These are phyloP conservation scores for Craspedostauros australis DNA, from an alignment of 108 stramenopile genomes.

Conservation along the genomic window DNA sequence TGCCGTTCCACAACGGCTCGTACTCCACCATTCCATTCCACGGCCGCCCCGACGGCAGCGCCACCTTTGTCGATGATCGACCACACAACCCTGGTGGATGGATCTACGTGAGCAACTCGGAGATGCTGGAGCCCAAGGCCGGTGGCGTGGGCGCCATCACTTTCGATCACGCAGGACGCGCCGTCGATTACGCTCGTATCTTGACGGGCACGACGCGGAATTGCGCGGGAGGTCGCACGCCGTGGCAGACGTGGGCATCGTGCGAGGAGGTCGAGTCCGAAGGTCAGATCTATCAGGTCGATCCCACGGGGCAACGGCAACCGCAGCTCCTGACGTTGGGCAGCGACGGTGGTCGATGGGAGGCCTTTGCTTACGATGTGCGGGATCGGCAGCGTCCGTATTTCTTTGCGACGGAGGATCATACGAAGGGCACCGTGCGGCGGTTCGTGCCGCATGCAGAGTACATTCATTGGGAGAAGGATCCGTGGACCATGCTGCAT, in stretches of 20 bases:
- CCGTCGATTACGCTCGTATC: conserved; percentile 20
- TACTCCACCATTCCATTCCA: conserved; percentile 16
- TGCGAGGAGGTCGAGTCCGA: conserved; percentile 50
- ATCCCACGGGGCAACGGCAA: conserved; percentile 42
- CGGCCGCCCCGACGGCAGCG: conserved; percentile 21
- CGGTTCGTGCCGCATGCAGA: conserved; percentile 27
- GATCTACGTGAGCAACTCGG: conserved; percentile 28
- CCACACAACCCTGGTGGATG: conserved; percentile 16
- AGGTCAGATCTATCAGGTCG: conserved; percentile 51
- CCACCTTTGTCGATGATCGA: conserved; percentile 2
- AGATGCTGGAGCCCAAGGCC: no score
- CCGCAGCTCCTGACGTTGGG: conserved; percentile 34
- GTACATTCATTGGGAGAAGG: conserved; percentile 14
- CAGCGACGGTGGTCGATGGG: conserved; percentile 36
- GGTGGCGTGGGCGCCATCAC: conserved; percentile 20
- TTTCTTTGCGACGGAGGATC: conserved; percentile 50
- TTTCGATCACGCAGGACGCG: conserved; percentile 18
- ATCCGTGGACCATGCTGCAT: conserved; percentile 41
- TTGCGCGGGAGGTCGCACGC: conserved; percentile 21
- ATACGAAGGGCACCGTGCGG: conserved; percentile 27
- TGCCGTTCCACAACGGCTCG: neutral
- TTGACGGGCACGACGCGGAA: conserved; percentile 16
- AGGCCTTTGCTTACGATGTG: conserved; percentile 47
- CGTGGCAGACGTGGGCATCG: conserved; percentile 53
- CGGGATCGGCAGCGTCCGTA: conserved; percentile 24